Conservation (phyloP, 768 basidiomycete genomes). For the Lentinula detonsa region DNA sequence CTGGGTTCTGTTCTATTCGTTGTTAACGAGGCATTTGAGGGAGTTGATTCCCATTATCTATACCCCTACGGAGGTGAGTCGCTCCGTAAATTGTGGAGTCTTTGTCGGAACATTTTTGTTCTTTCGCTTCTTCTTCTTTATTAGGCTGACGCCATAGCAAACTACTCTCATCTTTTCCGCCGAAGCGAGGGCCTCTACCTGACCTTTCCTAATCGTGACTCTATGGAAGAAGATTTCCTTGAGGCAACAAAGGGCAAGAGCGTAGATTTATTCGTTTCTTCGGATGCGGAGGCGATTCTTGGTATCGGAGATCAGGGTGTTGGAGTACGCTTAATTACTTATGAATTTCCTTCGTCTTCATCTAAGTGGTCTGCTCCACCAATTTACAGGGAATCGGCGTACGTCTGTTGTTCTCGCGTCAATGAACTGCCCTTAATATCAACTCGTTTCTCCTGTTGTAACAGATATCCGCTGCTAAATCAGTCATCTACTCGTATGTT, state of each 20-base stretch:
- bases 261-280: conserved; percentile 77
- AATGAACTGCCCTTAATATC: background rate
- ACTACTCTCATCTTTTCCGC: conserved; percentile 82
- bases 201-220: conserved; percentile 49
- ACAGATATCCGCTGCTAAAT: conserved; percentile 73
- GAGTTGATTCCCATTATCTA: conserved; percentile 73
- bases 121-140: background rate
- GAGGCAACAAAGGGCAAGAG: conserved; percentile 55
- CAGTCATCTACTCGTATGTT: conserved; percentile 65
- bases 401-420: conserved; percentile 10
- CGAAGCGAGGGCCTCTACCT: conserved; percentile 75
- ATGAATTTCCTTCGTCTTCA: conserved; percentile 3
- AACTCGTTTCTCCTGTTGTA: background rate
- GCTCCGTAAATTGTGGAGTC: background rate
- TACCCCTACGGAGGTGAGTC: conserved; percentile 68
- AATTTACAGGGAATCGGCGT: conserved; percentile 48
- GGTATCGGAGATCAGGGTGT: conserved; percentile 77
- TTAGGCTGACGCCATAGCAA: conserved; percentile 74
- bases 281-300: conserved; percentile 82
- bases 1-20: conserved; percentile 72
- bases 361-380: conserved; percentile 12
- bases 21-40: conserved; percentile 51
- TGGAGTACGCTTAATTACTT: conserved; percentile 33
- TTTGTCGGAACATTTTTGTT: background rate
- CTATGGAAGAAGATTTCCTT: conserved; percentile 74